Percentiles rank a stretch among this genome's conserved stretches.
These are phyloP conservation scores for Volutella citrinella DNA, from an alignment of 2,329 filamentous ascomycete species.

Conservation along the genomic window DNA sequence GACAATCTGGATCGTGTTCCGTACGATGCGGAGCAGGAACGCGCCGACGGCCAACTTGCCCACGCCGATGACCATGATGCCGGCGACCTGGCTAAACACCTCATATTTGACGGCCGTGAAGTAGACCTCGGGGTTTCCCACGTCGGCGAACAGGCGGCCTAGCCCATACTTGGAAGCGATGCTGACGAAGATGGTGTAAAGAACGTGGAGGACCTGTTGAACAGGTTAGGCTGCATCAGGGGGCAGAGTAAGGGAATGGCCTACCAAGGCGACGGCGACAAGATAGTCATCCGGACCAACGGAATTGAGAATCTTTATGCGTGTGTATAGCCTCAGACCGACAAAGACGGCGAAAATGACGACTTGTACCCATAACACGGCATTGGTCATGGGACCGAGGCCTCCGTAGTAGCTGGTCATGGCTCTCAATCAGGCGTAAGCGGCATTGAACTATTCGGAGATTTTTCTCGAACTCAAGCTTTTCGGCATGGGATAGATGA, in stretches of 20 bases:
- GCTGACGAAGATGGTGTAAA: conserved; percentile 12
- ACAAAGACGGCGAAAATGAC: conserved; percentile 10
- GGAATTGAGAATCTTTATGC: conserved; percentile 3
- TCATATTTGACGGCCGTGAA: conserved; percentile 10
- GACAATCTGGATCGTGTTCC: conserved; percentile 7
- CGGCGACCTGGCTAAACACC: conserved; percentile 8
- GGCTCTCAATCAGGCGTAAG: no score
- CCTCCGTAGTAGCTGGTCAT: conserved; percentile 12
- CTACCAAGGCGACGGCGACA: conserved; percentile 4
- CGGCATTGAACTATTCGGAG: no score
- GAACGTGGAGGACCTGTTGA: conserved; percentile 10
- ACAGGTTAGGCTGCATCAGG: no score
- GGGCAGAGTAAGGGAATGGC: no score
- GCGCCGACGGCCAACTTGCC: conserved; percentile 11
- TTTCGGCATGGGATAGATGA: no score
- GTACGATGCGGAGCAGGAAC: conserved; percentile 8
- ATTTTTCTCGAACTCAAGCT: no score
- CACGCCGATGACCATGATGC: conserved; percentile 4
- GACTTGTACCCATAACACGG: conserved; percentile 10
- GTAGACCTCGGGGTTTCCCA: conserved; percentile 3
- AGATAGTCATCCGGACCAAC: conserved; percentile 11
- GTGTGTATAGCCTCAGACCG: conserved; percentile 6
- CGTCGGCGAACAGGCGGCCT: conserved; percentile 7
- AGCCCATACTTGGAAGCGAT: conserved; percentile 8
- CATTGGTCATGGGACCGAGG: conserved; percentile 11